Base-by-base conservation (phyloP, 352 stramenopile genomes). In the Phytopythium aichiense region DNA sequence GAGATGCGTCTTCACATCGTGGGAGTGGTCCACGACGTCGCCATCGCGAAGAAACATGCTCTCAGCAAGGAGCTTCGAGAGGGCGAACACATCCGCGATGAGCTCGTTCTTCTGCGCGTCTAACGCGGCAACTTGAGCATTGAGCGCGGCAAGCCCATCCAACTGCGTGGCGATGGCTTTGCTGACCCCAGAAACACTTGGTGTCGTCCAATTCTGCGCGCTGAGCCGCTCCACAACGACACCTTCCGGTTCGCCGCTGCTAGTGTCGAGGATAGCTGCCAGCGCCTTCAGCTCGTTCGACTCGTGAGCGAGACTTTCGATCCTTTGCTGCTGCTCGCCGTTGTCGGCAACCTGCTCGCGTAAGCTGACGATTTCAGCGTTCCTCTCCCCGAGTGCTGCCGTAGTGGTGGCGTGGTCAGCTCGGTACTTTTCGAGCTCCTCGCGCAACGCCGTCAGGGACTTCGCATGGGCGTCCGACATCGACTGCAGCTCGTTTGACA, bases 311-410 rank as follows among this genome's bases (percentile, higher is more conserved):
- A 60, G 15, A 28, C 18, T 42, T 18, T 52, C 37, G 0, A 40
- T 40, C 23, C 40, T 18, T 16, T 8, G 33, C 13, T 45, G 38
- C 20, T 28, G 33, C 37, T 58, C 3, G 31, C 4, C 35, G 30
- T n/a, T 20, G 2, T 6, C 42, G 8, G 37, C 23, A 4, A 51
- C 3, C 23, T 60, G 18, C 2, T 7, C 9, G 15, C 18, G 35
- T 20, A 71, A 58, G 11, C 56, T 45, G 15, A 40, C 40, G 37
- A 68, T 57, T 56, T 59, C 48, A 18, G 13, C 4, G 31, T 62
- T 46, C 15, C 30, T 55, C 7, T 56, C 52, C 7, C 63, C 43
- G 7, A 63, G 37, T 2, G 49, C 30, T 20, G 52, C 43, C 20
- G 30, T 28, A 16, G 31, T 22, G 5, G 43, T 30, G 13, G 35